These are phyloP conservation scores for Trichoderma asperelloides DNA, from an alignment of 495 filamentous ascomycete species.

Conservation along the genomic window DNA sequence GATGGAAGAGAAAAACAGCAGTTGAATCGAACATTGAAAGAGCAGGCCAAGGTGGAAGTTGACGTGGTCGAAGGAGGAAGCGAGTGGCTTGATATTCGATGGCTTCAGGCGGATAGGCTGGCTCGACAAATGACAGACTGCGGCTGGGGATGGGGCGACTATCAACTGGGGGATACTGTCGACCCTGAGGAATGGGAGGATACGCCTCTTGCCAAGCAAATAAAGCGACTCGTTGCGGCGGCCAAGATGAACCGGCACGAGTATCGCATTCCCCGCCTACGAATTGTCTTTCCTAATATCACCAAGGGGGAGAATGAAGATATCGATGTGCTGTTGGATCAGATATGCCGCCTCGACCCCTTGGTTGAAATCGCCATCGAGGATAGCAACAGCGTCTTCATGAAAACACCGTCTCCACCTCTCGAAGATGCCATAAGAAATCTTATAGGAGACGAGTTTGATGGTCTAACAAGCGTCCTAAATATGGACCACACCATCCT, in stretches of 20 bases:
- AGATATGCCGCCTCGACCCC: conserved; percentile 49
- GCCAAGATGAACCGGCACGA: conserved; percentile 44
- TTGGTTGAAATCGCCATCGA: conserved; percentile 31
- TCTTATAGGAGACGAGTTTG: conserved; percentile 47
- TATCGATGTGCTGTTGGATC: conserved; percentile 48
- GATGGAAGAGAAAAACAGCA: neutral
- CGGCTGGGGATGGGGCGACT: conserved; percentile 7
- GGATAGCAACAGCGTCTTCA: conserved; percentile 2
- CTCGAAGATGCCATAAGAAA: conserved; percentile 26
- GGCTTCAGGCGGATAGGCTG: conserved; percentile 3
- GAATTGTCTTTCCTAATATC: conserved; percentile 53
- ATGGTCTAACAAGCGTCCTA: conserved; percentile 45
- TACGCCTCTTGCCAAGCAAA: conserved; percentile 48
- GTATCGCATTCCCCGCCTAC: conserved; percentile 50
- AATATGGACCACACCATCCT: conserved; percentile 72
- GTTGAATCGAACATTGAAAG: neutral
- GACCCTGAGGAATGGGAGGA: conserved; percentile 36
- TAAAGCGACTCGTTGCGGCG: conserved; percentile 41
- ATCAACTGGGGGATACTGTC: neutral
- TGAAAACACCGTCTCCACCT: conserved; percentile 14
- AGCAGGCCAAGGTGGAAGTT: conserved; percentile 5
- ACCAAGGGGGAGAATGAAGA: conserved; percentile 37
- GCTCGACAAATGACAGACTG: neutral
- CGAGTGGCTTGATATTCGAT: conserved; percentile 4
- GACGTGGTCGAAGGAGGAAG: neutral